Base-by-base conservation (phyloP, 2,329 filamentous ascomycete genomes). In the Ophiocordyceps sinensis region DNA sequence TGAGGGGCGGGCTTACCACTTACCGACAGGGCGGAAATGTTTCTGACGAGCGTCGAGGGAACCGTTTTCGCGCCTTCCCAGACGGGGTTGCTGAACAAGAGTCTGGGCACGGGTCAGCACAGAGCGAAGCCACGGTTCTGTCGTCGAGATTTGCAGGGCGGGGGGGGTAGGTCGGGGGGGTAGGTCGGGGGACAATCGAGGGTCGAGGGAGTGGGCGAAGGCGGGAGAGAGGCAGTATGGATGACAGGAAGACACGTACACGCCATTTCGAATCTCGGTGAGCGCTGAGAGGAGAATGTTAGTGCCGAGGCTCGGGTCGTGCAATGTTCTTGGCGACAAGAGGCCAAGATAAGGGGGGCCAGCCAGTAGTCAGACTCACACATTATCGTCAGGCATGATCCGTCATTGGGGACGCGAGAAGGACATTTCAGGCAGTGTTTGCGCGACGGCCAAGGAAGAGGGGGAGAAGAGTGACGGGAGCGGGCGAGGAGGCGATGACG, bases 81-180 rank as follows among this genome's bases (percentile, higher is more conserved):
- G 42, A 65, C 65, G 28, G 73, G 73, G 56, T 76, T 75, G 59
- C 68, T 77, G 57, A 77, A 74, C 45, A 77, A 63, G 55, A 76
- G 67, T 59, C 73, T 76, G 48, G 14, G 38, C 32, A 34, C 31
- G 29, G n/a, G 28, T 39, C 36, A 41, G 43, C 28, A 14, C 15
- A 11, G n/a, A 17, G 19, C 19, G 19, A 19, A 4, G 19, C 19
- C 19, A 9, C 10, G 9, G 17, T 35, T n/a, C 11, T 26, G 17
- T 21, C 19, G 11, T 14, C 37, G 13, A 13, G 11, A 12, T 28
- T 37, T 44, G 49, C 39, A 42, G 41, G 36, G 21, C 44, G 40
- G 43, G 23, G n/a, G 8, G 36, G 5, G 13, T 13, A 15, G 12
- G 17, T 10, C 3, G n/a, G 14, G 5, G 17, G 21, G 6, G 12